phyloP scores from a whole-genome alignment of 306 rosid genomes.

The Crataegus laevigata region DNA sequence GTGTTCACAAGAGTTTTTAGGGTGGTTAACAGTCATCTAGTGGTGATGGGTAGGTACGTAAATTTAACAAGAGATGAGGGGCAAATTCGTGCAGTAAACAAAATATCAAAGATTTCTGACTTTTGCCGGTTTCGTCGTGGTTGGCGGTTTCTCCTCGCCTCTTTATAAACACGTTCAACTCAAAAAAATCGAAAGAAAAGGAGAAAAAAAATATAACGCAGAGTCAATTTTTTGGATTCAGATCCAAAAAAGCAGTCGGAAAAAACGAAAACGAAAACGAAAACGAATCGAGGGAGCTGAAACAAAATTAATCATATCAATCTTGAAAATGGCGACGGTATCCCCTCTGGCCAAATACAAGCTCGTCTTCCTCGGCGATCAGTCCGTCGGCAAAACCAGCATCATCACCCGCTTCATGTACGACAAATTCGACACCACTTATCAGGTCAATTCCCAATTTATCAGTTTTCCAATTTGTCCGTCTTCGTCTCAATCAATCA shows the following conservation, averaged over 20 bases:
- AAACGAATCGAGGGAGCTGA: neutral
- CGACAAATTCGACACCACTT: slow-evolving; percentile 90
- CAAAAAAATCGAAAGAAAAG: slow-evolving; percentile 4
- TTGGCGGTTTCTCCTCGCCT: slow-evolving; percentile 56
- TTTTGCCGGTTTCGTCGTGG: slow-evolving; percentile 28
- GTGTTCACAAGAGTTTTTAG: too few species aligned
- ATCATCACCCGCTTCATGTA: slow-evolving; percentile 96
- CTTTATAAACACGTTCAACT: slow-evolving; percentile 24
- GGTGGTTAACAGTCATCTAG: too few species aligned
- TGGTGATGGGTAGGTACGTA: neutral
- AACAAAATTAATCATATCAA: neutral
- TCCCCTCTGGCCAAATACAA: slow-evolving; percentile 95
- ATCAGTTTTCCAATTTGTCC: neutral
- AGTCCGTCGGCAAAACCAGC: slow-evolving; percentile 91
- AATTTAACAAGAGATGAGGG: neutral
- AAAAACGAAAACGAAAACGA: neutral
- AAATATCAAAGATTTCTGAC: slow-evolving; percentile 10
- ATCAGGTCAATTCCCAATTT: slow-evolving; percentile 43
- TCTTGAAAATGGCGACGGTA: slow-evolving; percentile 62
- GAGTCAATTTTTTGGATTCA: slow-evolving; percentile 20
- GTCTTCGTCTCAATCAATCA: neutral
- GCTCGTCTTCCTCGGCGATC: slow-evolving; percentile 87
- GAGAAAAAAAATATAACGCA: neutral
- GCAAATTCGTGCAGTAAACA: slow-evolving; percentile 5
- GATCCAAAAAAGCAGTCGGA: slow-evolving; percentile 21